Evolutionary conservation across 345 rosid species (phyloP), one percentile per base, ranked within the genome.

Genomic region (Rhodomyrtus tomentosa): DNA sequence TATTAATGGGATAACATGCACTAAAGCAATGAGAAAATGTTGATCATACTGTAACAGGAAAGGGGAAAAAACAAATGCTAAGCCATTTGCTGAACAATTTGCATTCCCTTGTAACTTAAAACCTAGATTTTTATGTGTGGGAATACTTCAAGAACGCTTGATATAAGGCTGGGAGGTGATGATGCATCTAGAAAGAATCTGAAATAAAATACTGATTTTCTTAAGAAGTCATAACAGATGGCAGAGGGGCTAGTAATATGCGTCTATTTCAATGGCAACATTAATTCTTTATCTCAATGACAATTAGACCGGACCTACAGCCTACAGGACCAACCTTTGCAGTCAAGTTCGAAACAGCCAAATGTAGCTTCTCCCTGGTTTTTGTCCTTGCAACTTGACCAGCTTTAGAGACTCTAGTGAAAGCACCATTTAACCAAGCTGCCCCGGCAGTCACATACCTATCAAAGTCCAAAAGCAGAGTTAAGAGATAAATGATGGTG

Each of bases 361-460:
- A 54, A 87, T 90, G 91, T 85, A 95, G 92, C 91, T 95, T 97
- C 88, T 95, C 98, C 89, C 89, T 90, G 40, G 99, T 95, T 93
- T 95, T 97, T 29, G 95, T 87, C 74, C 98, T 91, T 11, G 98
- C 99, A 80, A 87, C 91, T 91, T 95, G 98, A 84, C 99, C 95
- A 32, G 93, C 98, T 91, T 91, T 95, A 49, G 98, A 96, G n/a
- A 95, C 94, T 88, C 91, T 97, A 88, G 90, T 89, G 85, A 97
- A 94, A 36, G 99, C 96, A 42, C 98, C 98, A 88, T 93, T 97
- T 72, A 97, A 86, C 99, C 99, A 96, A 74, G 98, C 92, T 85
- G 98, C 82, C 87, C 99, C 98, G 4, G 93, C 93, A 36, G 94
- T 92, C 62, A 95, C 95, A 36, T 96, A 94, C 86, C 98, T 95